Conservation (phyloP, 2,329 filamentous ascomycete genomes). For the Ascochyta koolunga region DNA sequence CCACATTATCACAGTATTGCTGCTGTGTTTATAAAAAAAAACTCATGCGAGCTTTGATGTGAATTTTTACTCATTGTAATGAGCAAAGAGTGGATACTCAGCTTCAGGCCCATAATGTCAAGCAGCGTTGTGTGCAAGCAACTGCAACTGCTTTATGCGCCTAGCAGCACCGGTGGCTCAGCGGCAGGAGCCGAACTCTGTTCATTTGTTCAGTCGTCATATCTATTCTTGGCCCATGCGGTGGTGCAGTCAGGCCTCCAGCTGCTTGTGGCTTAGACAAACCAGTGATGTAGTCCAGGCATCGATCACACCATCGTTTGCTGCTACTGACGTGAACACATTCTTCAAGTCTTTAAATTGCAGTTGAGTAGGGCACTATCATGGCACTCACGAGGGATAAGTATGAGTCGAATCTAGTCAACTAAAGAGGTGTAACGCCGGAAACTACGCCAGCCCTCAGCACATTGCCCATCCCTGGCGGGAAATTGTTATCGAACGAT, state of each 20-base stretch:
- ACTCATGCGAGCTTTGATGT: too few species aligned
- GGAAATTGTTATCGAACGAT: neutral
- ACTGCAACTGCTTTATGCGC: neutral
- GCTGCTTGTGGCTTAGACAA: slow-evolving; percentile 1
- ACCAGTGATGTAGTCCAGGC: neutral
- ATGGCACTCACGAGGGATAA: neutral
- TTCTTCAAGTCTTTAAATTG: neutral
- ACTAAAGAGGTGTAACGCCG: slow-evolving; percentile 9
- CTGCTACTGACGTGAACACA: neutral
- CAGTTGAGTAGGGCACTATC: neutral
- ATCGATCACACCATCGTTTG: neutral
- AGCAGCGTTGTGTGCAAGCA: neutral
- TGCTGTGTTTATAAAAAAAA: neutral
- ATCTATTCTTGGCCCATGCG: slow-evolving; percentile 9
- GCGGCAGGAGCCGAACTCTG: slow-evolving; percentile 8
- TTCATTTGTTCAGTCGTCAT: neutral
- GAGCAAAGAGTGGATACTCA: neutral
- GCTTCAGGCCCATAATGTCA: neutral
- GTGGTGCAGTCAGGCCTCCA: slow-evolving; percentile 10
- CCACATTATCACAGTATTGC: neutral
- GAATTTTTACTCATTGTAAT: neutral
- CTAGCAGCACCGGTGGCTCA: slow-evolving; percentile 2
- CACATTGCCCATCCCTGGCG: neutral
- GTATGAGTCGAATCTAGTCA: neutral
- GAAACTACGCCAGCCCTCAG: slow-evolving; percentile 9